A percentile compares a stretch with the other conserved stretches of the same genome.
Evolutionary conservation across 129 eudicot genomes (phyloP).

Genomic region (Silybum marianum): DNA sequence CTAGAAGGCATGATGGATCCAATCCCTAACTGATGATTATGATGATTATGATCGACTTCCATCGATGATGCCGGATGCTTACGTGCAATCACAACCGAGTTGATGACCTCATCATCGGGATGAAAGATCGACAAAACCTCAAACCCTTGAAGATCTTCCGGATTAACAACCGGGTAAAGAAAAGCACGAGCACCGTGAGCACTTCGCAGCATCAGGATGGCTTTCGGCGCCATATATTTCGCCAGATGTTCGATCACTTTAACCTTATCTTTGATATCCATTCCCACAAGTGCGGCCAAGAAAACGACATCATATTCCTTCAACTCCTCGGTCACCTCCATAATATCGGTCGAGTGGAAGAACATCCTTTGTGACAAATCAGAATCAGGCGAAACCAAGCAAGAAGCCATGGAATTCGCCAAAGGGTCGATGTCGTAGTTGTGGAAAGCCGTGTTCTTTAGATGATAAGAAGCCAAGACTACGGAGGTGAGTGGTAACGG

Average conservation of each 20-base stretch:
- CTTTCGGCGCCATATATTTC: slow-evolving; percentile 70
- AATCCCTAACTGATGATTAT: slow-evolving; percentile 34
- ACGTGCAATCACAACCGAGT: slow-evolving; percentile 83
- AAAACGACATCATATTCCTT: slow-evolving; percentile 74
- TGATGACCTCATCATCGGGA: slow-evolving; percentile 85
- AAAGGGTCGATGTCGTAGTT: slow-evolving; percentile 78
- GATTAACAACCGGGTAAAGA: slow-evolving; percentile 81
- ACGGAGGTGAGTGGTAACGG: slow-evolving; percentile 88
- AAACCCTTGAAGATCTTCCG: slow-evolving; percentile 73
- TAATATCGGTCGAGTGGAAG: slow-evolving; percentile 59
- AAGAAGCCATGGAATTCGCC: slow-evolving; percentile 71
- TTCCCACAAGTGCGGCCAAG: slow-evolving; percentile 89
- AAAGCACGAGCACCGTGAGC: slow-evolving; percentile 93
- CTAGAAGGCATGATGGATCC: slow-evolving; percentile 40
- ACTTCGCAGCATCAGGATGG: slow-evolving; percentile 77
- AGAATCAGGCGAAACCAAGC: slow-evolving; percentile 53
- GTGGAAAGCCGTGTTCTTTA: slow-evolving; percentile 55
- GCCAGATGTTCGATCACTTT: slow-evolving; percentile 62
- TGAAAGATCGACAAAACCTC: slow-evolving; percentile 82
- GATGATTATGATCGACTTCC: slow-evolving; percentile 29
- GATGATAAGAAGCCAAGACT: slow-evolving; percentile 68
- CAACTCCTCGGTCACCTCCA: slow-evolving; percentile 58
- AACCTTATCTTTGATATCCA: slow-evolving; percentile 67
- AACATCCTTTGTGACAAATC: slow-evolving; percentile 66
- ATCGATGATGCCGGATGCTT: slow-evolving; percentile 20